Percentiles rank a stretch among this genome's conserved stretches.
Conservation (phyloP, 192 early-diverging fungal genomes). For the Mortierella antarctica region DNA sequence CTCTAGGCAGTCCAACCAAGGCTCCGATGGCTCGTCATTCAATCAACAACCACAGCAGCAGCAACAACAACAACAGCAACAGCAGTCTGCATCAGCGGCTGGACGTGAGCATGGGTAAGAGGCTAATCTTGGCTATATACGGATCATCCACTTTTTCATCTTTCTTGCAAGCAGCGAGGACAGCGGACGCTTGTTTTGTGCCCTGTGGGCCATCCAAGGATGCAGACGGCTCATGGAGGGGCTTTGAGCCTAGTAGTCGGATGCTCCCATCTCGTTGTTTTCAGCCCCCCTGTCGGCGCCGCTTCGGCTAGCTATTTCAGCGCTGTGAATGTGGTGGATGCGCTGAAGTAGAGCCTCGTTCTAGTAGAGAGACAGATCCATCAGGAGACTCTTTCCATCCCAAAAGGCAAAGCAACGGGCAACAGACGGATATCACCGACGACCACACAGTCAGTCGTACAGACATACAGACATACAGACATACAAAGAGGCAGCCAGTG, state of each 20-base stretch:
- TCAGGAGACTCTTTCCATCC: no score
- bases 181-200: not conserved
- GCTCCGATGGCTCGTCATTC: not conserved
- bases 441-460: not conserved
- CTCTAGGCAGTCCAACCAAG: not conserved
- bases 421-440: not conserved
- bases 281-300: no score
- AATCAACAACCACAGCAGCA: conserved; percentile 12
- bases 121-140: not conserved
- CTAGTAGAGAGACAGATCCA: no score
- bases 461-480: conserved; percentile 1
- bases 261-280: no score
- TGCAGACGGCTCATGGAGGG: no score
- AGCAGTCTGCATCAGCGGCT: conserved; percentile 7
- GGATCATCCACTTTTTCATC: not conserved
- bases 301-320: no score
- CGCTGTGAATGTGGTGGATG: no score
- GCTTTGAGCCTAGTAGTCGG: no score
- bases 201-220: not conserved
- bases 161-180: not conserved
- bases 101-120: conserved; percentile 53
- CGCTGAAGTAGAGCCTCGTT: no score
- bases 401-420: not conserved
- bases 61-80: conserved; percentile 13
- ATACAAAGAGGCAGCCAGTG: conserved; percentile 10